phyloP scores from a whole-genome alignment of 805 yeast genomes.

The Pichia cabralensis region DNA sequence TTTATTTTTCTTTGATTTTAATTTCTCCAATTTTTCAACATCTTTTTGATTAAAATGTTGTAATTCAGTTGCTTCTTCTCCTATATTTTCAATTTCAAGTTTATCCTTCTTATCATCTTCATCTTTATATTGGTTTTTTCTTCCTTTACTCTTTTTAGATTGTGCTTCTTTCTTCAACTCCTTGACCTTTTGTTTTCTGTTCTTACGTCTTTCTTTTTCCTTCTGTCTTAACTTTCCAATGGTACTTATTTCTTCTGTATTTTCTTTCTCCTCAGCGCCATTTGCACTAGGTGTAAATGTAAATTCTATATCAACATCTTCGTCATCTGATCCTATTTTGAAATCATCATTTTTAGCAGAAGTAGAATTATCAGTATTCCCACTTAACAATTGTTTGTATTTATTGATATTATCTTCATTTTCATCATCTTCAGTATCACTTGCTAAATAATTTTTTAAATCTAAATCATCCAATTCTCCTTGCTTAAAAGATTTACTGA shows the following conservation, averaged over 20 bases:
- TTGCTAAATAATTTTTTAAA: conserved; percentile 84
- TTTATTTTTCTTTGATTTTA: conserved; percentile 41
- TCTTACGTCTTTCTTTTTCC: conserved; percentile 86
- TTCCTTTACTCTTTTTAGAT: conserved; percentile 26
- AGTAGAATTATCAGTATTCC: not conserved
- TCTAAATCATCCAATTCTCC: conserved; percentile 87
- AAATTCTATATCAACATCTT: conserved; percentile 85
- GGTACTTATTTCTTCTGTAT: conserved; percentile 54
- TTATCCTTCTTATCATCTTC: conserved; percentile 36
- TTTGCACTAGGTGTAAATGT: conserved; percentile 79
- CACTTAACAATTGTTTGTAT: conserved; percentile 40
- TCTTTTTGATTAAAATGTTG: conserved; percentile 75
- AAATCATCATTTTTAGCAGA: not conserved
- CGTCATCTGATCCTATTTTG: conserved; percentile 33
- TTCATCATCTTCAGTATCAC: conserved; percentile 53
- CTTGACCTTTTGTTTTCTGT: conserved; percentile 69
- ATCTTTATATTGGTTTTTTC: conserved; percentile 18
- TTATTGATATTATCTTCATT: conserved; percentile 42
- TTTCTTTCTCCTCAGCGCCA: conserved; percentile 27
- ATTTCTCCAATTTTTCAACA: conserved; percentile 52
- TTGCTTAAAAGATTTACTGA: conserved; percentile 76
- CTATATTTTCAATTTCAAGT: conserved; percentile 67
- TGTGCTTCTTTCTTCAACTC: conserved; percentile 46
- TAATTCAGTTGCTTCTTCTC: conserved; percentile 56
- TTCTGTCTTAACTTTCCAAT: conserved; percentile 74